Evolutionary conservation across 441 rosid genomes (phyloP), one percentile per base, ranked within the genome.

Genomic region (Aleurites moluccanus): DNA sequence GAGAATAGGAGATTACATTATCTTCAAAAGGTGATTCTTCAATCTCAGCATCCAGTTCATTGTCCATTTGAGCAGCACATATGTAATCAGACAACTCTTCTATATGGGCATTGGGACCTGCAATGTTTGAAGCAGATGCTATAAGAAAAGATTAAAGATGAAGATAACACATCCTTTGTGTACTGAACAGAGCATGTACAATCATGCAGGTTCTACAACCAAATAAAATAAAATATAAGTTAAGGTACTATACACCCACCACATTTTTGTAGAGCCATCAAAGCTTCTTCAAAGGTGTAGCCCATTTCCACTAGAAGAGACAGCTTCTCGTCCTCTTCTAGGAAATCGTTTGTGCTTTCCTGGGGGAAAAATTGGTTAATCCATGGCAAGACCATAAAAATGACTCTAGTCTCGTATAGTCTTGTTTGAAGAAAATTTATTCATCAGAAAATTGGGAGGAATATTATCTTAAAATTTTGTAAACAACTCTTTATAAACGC

Each of bases 21-120:
- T 67, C 67, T 57, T 56, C 72, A 65, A 64, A 20, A 38, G 28
- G 33, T 20, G 55, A 63, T 73, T 38, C 85, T 64, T 60, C n/a
- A n/a, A n/a, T n/a, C n/a, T n/a, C n/a, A n/a, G n/a, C n/a, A n/a
- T n/a, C 28, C 3, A 40, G 69, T 69, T 27, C 85, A 59, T 65
- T 79, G 27, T 72, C 63, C 67, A 79, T 44, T 40, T 62, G 76
- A 67, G 78, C 76, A 60, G 80, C 82, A 69, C 27, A 55, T n/a
- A 82, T 82, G 68, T 64, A 76, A 76, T 82, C 80, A 23, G 78
- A 56, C 67, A 82, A 40, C 67, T 76, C 85, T 2, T 35, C 69
- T n/a, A 76, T 25, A 14, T 79, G 47, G 73, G 85, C 75, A 69
- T 64, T 63, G 1, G 71, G 50, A 14, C 80, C 85, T 82, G 72